Evolutionary conservation across 208 protist species (phyloP), one percentile per base, ranked within the genome.

Genomic region (Herpetomonas muscarum): DNA sequence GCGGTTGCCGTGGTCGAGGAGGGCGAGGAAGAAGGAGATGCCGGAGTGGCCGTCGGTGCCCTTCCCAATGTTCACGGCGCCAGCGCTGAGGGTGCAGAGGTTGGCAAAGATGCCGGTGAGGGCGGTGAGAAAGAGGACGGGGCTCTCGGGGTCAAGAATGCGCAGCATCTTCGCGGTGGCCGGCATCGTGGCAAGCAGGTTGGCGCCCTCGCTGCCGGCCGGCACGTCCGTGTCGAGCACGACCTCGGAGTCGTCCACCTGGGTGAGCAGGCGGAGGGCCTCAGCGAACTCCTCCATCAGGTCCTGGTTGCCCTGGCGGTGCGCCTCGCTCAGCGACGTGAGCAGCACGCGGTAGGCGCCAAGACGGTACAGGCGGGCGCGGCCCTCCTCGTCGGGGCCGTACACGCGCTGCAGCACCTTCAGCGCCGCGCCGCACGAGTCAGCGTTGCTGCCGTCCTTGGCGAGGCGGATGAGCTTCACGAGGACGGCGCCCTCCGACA

Each of bases 151-250:
- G 68, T 94, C 84, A 29, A 94, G 74, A 53, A 94, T 82, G 58
- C 83, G 78, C n/a, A 94, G 74, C 84, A 94, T 94, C 64, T 90
- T 91, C 56, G 77, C 79, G 7, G 80, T 88, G 26, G 87, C 78
- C 50, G 87, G 82, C 61, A 86, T 74, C 58, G 59, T 74, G 13
- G 87, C 84, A 39, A 94, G 64, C 12, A 70, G 66, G 42, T 86
- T 74, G 17, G 81, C 74, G 5, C 87, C 83, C 54, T 90, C 81
- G 36, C 79, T 47, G 25, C 87, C 87, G 12, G 28, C 15, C 6
- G 87, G 87, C 29, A 94, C 77, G 46, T 94, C 87, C 21, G 73
- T 70, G 44, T 75, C 65, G 21, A 91, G 71, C 30, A 90, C 62
- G 21, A 94, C 76, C 48, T 90, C 67, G 41, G 68, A 52, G 48